These are phyloP conservation scores for Desmodesmus armatus DNA, from an alignment of 139 green algal genomes.

Conservation along the genomic window DNA sequence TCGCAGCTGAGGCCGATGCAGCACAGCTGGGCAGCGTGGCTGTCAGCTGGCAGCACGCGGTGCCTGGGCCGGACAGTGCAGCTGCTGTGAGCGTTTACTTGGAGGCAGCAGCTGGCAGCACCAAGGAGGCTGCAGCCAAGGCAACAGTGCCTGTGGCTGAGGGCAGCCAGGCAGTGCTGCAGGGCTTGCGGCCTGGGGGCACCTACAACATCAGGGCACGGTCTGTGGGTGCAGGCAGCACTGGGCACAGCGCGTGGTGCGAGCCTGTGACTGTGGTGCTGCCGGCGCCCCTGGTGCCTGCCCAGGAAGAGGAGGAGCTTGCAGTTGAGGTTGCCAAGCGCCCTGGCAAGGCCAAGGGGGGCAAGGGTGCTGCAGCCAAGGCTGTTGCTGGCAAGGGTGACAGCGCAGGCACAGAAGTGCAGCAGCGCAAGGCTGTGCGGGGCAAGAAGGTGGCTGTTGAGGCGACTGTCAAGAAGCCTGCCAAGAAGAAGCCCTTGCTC, in stretches of 20 bases:
- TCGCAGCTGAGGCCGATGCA: slow-evolving; percentile 31
- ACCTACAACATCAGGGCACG: slow-evolving; percentile 63
- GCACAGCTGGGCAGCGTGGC: background rate
- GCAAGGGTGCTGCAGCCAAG: background rate
- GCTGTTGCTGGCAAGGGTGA: background rate
- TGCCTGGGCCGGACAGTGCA: too few species aligned
- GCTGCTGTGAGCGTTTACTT: slow-evolving; percentile 30
- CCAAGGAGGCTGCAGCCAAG: background rate
- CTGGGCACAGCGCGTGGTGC: slow-evolving; percentile 74
- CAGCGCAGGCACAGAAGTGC: background rate
- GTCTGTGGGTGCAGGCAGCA: slow-evolving; percentile 61
- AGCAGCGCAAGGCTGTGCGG: too few species aligned
- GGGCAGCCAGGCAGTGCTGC: background rate
- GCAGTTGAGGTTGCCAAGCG: too few species aligned
- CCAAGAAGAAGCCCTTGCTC: too few species aligned
- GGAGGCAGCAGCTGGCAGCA: background rate
- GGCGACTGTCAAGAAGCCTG: too few species aligned
- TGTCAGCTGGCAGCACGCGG: too few species aligned
- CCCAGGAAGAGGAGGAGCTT: too few species aligned
- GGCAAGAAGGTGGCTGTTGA: background rate
- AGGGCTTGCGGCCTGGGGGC: slow-evolving; percentile 50
- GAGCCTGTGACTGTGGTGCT: slow-evolving; percentile 33
- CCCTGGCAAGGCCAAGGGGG: too few species aligned
- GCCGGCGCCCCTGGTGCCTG: slow-evolving; percentile 29
- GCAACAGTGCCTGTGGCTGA: too few species aligned